phyloP scores from a whole-genome alignment of 768 basidiomycete species.

The Auriculariales sp. region DNA sequence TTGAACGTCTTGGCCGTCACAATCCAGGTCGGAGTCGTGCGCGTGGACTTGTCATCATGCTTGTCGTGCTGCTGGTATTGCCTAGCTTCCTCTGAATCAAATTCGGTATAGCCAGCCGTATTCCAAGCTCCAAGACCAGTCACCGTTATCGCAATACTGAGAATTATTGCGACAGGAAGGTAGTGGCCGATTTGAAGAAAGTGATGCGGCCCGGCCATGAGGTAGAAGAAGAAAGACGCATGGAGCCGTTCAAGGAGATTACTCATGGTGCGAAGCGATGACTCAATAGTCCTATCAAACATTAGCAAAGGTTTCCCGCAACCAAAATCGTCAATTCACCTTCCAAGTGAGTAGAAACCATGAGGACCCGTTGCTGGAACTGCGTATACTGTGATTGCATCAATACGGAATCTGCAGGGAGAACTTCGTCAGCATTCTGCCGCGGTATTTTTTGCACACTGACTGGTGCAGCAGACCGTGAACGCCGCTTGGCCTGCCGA shows the following conservation, averaged over 20 bases:
- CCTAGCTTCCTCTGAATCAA: background rate
- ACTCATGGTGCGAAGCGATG: constrained; percentile 77
- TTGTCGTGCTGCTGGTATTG: background rate
- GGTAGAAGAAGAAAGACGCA: constrained; percentile 95
- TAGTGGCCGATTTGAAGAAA: constrained; percentile 88
- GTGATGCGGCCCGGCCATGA: constrained; percentile 44
- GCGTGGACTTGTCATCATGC: background rate
- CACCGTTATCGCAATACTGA: constrained; percentile 77
- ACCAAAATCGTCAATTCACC: constrained; percentile 29
- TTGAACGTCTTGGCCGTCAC: constrained; percentile 22
- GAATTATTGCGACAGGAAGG: constrained; percentile 72
- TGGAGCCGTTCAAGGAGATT: constrained; percentile 93
- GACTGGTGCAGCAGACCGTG: constrained; percentile 86
- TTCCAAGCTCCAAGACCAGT: constrained; percentile 66
- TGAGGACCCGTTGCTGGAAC: constrained; percentile 83
- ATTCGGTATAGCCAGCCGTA: constrained; percentile 38
- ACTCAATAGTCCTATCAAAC: constrained; percentile 57
- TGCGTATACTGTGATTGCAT: constrained; percentile 83
- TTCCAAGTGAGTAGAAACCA: constrained; percentile 86
- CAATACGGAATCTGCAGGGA: constrained; percentile 67
- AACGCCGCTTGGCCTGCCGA: constrained; percentile 71
- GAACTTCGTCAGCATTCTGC: background rate
- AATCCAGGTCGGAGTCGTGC: background rate
- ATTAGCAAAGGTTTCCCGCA: background rate
- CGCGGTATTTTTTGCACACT: constrained; percentile 12